Evolutionary conservation across 176 grass and related monocot species (phyloP).

Genomic region (Otatea glauca): DNA sequence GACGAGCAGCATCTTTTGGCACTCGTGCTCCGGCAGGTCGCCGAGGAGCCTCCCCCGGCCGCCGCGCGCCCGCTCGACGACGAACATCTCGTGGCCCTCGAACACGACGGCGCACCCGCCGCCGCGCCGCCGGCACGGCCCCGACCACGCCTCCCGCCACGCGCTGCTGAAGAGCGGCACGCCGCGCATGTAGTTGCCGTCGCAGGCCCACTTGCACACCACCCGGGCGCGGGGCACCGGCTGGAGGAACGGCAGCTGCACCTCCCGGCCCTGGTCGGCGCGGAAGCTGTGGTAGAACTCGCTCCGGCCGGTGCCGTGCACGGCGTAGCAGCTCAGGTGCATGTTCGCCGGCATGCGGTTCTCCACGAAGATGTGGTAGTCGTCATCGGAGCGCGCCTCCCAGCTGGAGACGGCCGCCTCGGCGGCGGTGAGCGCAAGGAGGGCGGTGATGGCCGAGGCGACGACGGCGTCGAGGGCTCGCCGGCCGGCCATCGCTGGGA

Average conservation of each 20-base stretch:
- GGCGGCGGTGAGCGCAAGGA: neutral
- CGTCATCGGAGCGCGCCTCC: neutral
- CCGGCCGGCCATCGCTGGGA: neutral
- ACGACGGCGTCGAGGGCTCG: neutral
- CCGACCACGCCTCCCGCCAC: conserved; percentile 10
- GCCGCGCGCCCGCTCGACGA: neutral
- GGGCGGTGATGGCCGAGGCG: neutral
- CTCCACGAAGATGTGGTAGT: neutral
- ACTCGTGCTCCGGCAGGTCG: conserved; percentile 11
- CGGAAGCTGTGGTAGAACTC: conserved; percentile 30
- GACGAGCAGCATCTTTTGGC: conserved; percentile 6
- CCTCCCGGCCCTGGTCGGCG: neutral
- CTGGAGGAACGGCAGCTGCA: conserved; percentile 11
- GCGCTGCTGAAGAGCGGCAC: neutral
- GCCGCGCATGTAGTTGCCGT: conserved; percentile 14
- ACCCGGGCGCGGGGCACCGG: neutral
- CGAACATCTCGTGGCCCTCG: neutral
- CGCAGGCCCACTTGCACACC: conserved; percentile 18
- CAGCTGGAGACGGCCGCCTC: neutral
- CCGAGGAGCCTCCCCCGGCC: neutral
- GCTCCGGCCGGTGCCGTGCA: neutral
- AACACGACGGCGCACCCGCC: neutral
- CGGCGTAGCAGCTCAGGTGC: conserved; percentile 24
- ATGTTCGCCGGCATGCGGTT: neutral
- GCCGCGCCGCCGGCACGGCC: neutral